These are phyloP conservation scores for Mortierella antarctica DNA, from an alignment of 192 early-diverging fungal species.

Conservation along the genomic window DNA sequence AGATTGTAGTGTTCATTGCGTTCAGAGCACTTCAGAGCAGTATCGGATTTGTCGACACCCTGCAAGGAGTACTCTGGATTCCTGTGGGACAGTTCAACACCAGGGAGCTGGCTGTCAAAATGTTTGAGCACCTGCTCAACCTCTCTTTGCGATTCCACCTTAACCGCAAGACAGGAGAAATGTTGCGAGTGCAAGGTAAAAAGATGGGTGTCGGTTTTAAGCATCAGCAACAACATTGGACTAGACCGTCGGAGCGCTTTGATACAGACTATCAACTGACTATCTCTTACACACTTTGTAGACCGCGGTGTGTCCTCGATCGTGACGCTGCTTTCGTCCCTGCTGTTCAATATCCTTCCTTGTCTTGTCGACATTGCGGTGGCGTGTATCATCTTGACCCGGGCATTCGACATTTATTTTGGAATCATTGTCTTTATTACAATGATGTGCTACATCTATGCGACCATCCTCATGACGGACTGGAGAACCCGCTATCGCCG, in stretches of 20 bases:
- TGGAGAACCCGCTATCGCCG: slow-evolving; percentile 83
- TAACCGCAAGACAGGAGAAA: slow-evolving; percentile 93
- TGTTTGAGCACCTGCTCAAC: slow-evolving; percentile 89
- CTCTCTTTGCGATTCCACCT: slow-evolving; percentile 94
- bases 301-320: slow-evolving; percentile 76
- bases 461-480: slow-evolving; percentile 86
- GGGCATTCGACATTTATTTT: slow-evolving; percentile 79
- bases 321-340: slow-evolving; percentile 78
- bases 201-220: neutral
- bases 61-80: slow-evolving; percentile 87
- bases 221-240: neutral
- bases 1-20: slow-evolving; percentile 50
- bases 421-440: slow-evolving; percentile 84
- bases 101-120: slow-evolving; percentile 76
- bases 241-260: neutral
- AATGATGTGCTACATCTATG: slow-evolving; percentile 84
- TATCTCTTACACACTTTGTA: slow-evolving; percentile 34
- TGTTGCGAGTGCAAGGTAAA: slow-evolving; percentile 86
- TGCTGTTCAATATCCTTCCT: slow-evolving; percentile 93
- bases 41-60: slow-evolving; percentile 73
- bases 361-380: slow-evolving; percentile 86
- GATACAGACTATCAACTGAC: neutral
- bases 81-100: slow-evolving; percentile 79
- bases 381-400: slow-evolving; percentile 77
- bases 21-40: slow-evolving; percentile 59